phyloP scores from a whole-genome alignment of 208 protist species.

The Trypanosoma brucei region DNA sequence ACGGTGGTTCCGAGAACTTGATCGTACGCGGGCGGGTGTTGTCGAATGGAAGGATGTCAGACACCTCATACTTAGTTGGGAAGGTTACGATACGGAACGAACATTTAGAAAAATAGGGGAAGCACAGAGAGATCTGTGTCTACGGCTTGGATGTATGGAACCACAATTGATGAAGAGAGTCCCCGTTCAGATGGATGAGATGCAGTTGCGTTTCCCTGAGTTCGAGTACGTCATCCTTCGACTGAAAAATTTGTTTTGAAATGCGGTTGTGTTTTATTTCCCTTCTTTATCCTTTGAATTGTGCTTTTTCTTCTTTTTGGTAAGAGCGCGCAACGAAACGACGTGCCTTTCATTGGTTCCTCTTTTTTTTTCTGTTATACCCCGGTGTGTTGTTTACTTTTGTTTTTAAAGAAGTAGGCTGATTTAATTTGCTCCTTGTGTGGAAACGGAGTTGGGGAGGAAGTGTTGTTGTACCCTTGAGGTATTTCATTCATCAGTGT shows the following conservation, averaged over 20 bases:
- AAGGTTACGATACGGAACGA: slow-evolving; percentile 39
- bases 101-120: slow-evolving; percentile 52
- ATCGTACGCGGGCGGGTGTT: slow-evolving; percentile 83
- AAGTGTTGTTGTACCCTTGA: too few relatives aligned
- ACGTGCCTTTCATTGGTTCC: too few relatives aligned
- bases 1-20: slow-evolving; percentile 95
- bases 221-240: slow-evolving; percentile 69
- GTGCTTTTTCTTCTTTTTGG: neutral
- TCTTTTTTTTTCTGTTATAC: too few relatives aligned
- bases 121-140: slow-evolving; percentile 56
- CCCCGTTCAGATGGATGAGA: slow-evolving; percentile 62
- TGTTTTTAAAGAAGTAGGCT: too few relatives aligned
- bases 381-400: too few relatives aligned
- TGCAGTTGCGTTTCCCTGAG: slow-evolving; percentile 51
- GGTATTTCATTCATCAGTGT: too few relatives aligned
- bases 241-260: slow-evolving; percentile 42
- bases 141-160: slow-evolving; percentile 38
- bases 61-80: slow-evolving; percentile 46
- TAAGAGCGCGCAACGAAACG: too few relatives aligned
- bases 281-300: slow-evolving; percentile 5
- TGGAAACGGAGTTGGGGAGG: too few relatives aligned
- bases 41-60: slow-evolving; percentile 69
- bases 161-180: slow-evolving; percentile 53
- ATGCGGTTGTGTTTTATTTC: neutral
- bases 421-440: too few relatives aligned